Evolutionary conservation across 2,329 filamentous ascomycete genomes (phyloP).

Genomic region (Ceratocystis eucalypticola): DNA sequence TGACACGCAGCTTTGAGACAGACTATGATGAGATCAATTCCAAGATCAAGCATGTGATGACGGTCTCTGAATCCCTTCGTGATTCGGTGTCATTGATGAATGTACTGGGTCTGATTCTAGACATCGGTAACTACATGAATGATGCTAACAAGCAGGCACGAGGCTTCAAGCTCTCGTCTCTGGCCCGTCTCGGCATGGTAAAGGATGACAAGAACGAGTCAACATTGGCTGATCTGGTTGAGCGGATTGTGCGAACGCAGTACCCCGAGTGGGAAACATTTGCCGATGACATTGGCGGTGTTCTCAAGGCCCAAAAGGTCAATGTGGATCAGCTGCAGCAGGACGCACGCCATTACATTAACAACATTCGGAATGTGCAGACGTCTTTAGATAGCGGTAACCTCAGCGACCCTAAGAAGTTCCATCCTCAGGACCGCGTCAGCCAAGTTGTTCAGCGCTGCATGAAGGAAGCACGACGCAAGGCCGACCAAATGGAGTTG

Average conservation of each 20-base stretch:
- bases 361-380: slow-evolving; percentile 90
- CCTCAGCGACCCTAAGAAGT: slow-evolving; percentile 89
- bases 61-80: slow-evolving; percentile 74
- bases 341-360: slow-evolving; percentile 84
- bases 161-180: slow-evolving; percentile 93
- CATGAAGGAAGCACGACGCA: slow-evolving; percentile 94
- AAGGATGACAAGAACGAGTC: slow-evolving; percentile 99
- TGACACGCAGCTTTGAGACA: slow-evolving; percentile 69
- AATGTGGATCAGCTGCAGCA: slow-evolving; percentile 83
- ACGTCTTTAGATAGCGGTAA: slow-evolving; percentile 85
- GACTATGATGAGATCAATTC: slow-evolving; percentile 87
- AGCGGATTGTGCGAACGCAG: slow-evolving; percentile 89
- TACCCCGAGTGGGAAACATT: slow-evolving; percentile 94
- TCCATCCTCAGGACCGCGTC: slow-evolving; percentile 93
- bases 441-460: slow-evolving; percentile 77
- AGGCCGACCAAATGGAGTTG: slow-evolving; percentile 88
- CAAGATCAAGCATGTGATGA: slow-evolving; percentile 75
- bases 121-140: slow-evolving; percentile 99
- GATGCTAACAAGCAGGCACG: slow-evolving; percentile 96
- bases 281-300: slow-evolving; percentile 66
- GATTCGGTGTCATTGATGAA: slow-evolving; percentile 93
- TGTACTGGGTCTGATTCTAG: slow-evolving; percentile 84
- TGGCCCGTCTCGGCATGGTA: slow-evolving; percentile 87
- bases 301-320: slow-evolving; percentile 71
- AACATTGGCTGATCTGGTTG: slow-evolving; percentile 87